Base-by-base conservation (phyloP, 352 stramenopile species). In the Stephanocyclus meneghinianus region DNA sequence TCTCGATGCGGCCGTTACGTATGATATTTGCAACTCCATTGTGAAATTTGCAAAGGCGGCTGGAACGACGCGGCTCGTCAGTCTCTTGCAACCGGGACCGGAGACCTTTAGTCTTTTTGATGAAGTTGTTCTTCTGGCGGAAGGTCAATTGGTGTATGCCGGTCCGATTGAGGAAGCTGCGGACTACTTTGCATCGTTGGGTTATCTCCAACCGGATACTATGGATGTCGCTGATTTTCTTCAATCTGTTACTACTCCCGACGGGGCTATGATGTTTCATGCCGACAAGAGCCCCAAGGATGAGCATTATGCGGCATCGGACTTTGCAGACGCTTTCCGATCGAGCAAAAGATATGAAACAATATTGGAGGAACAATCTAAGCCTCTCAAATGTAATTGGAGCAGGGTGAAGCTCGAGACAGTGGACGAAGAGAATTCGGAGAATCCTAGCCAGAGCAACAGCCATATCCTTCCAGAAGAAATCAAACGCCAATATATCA, bases 81-180 rank as follows among this genome's bases (percentile, higher is more conserved):
- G 76, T 40, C 71, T 92, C 29, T 57, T 92, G 2, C 87, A 92
- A 73, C 95, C 95, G 10, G 88, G 95, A 47, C 96, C 96, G 3
- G 95, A 98, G 61, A 95, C 97, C 16, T 97, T 96, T 67, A 90
- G 89, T 30, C 85, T 98, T 16, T 98, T 99, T 74, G 97, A 99
- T 82, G 93, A 98, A 69, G 91, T 99, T 16, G 86, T 98, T 57
- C 91, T 99, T 67, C 73, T 99, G 32, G 72, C 70, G 10, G 93
- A 97, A 64, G 95, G 96, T 60, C 86, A 94, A 67, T 69, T 98
- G 55, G 90, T 98, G 32, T 99, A 98, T 81, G 94, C 97, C 44
- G 97, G 96, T 11, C 94, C 88, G 30, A 87, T 92, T 32, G 75
- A 90, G 45, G 59, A 90, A n/a, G 85, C 87, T 16, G 29, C 84